Evolutionary conservation across 768 basidiomycete species (phyloP), one percentile per base, ranked within the genome.

Genomic region (Pleurotus sapidus): DNA sequence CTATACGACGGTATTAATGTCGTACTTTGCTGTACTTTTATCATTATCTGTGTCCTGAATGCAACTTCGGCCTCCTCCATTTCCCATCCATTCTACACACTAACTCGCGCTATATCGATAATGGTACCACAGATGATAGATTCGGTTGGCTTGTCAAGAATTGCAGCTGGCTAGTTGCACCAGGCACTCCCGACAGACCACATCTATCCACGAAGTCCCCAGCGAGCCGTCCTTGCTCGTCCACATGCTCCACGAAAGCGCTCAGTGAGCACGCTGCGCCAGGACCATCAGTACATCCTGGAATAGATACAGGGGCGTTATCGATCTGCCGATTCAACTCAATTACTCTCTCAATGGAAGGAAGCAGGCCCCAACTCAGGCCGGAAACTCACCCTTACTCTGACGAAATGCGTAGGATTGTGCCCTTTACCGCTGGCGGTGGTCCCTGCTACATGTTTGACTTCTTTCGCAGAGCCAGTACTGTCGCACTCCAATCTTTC

Each of bases 141-240:
- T 58, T 51, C 23, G 65, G 64, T 7, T 17, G 14, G 11, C 46
- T 59, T 9, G 68, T 71, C 8, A 69, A 57, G 46, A 71, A 71
- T 8, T 60, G 59, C 9, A 57, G 62, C 17, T 59, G 60, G 23
- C 68, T 63, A 3, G 67, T 71, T 0, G 68, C 68, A 48, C 63
- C 65, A 5, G 59, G 20, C 0, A 67, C 61, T n/a, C 49, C 54
- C 14, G 62, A 23, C 27, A 79, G 60, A 2, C 74, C 74, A 49
- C 77, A 79, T 1, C 57, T 61, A 59, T 68, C 39, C 7, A 74
- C 69, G 61, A 74, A 79, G 56, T 76, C 72, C 2, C 77, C 77
- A 14, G 68, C 65, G 2, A 63, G 58, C 5, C 37, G 49, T 3
- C 58, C 70, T 23, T 70, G 70, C 39, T 57, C 59, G 15, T 67